Evolutionary conservation across 306 rosid species (phyloP), one percentile per base, ranked within the genome.

Genomic region (Casuarina glauca): DNA sequence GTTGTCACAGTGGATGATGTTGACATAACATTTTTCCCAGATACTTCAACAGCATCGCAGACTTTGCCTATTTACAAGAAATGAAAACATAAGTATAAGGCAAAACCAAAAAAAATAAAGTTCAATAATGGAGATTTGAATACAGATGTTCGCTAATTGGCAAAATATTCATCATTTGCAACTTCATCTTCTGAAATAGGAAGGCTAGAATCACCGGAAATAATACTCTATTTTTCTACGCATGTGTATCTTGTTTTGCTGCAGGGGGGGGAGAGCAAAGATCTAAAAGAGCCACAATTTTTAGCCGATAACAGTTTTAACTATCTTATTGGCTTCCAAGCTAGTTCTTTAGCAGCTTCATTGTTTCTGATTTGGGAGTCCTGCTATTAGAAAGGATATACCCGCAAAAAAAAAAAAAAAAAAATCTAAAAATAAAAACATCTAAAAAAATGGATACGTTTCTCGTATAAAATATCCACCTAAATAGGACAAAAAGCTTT

Each of bases 21-120:
- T 76, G 97, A 85, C 97, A 95, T 84, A 75, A 91, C 98, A 85
- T 91, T 91, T 85, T 82, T 95, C 58, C 98, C 97, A 38, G 98
- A 84, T 45, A 89, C 91, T 87, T 95, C 98, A 80, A 91, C 96
- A 72, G 98, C 97, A 76, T 95, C 98, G 1, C 92, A 91, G 66
- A 92, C 93, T 86, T 86, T 92, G 87, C 86, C 98, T 95, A 78
- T 76, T 76, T 62, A 70, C 78, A 81, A 70, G 69, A 72, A 82
- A 73, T 80, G 42, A 8, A 11, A 62, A 78, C 58, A 42, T 20
- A 49, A 73, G 1, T 45, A 76, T 64, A 52, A 66, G 36, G 55
- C n/a, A 35, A 76, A 44, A 72, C 68, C 67, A 39, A 5, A 49
- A 70, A 69, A 80, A 73, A 46, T 63, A 54, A 70, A 67, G 51